Base-by-base conservation (phyloP, 306 rosid species). In the Quercus agrifolia region DNA sequence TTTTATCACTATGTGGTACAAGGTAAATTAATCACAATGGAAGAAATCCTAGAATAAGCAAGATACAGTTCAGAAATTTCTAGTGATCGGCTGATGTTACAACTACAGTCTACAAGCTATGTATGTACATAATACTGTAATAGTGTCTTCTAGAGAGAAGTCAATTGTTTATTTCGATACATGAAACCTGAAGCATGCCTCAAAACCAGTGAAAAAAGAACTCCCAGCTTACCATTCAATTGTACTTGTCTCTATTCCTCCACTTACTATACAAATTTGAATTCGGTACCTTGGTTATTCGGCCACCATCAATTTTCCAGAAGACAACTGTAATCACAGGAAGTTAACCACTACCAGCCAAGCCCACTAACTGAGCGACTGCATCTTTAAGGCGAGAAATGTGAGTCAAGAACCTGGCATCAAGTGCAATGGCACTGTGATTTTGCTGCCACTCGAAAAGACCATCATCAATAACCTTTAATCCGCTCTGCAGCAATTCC, bases 361-460 rank as follows among this genome's bases (percentile, higher is more conserved):
- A 83, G 81, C 83, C 91, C 79, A 86, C 89, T 19, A 95, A 85
- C 75, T 83, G 91, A 75, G 85, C 67, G 81, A 92, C 79, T 68
- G 73, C 93, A 27, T 89, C 91, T 89, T 93, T 88, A 61, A 95
- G 92, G 46, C 77, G 86, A 85, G 93, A 89, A 84, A 91, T 84
- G 77, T 87, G 90, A 51, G 80, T 76, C 86, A 87, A 78, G 83
- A 88, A 87, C 74, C 86, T 87, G 61, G 58, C 25, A 20, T 81
- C 87, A 30, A 86, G 89, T 78, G 90, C 95, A 49, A 68, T 71
- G 20, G 89, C 81, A 58, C 86, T 85, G 52, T 87, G 85, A 73
- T 77, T 84, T 74, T 71, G 89, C 86, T 87, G 88, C 95, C 92
- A 91, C 86, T 84, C 87, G 25, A 87, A 87, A 80, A 94, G 85